Evolutionary conservation across 805 yeast species (phyloP), one percentile per base, ranked within the genome.

Genomic region (Cyberlindnera suaveolens): DNA sequence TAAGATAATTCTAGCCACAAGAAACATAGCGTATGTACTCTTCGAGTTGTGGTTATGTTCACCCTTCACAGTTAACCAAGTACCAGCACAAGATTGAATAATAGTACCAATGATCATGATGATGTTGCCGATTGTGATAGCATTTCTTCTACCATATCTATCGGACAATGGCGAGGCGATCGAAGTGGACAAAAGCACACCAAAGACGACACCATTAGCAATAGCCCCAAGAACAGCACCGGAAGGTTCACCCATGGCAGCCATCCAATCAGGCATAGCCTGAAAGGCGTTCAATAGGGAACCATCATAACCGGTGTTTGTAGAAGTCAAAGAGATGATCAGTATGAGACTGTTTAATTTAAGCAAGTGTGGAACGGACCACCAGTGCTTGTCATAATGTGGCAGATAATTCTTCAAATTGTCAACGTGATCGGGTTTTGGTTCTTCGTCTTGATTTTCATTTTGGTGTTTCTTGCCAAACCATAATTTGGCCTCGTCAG

Each of bases 241-340:
- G 6, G 57, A 44, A 14, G 74, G 74, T 34, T 61, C 44, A 32
- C 67, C 66, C 55, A 74, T 65, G 32, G 61, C 63, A 6, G 52
- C 44, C 43, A 57, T 56, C 76, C 78, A 76, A 27, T 56, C 53
- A 1, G 55, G 46, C 51, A 72, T 63, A 8, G 74, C 59, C 51
- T 75, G 80, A 47, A 75, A 63, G 32, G 77, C 76, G 49, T 75
- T 75, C 52, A 75, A 58, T 66, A 75, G 62, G 14, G 72, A 67
- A 46, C 73, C 74, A 57, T 72, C 77, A 47, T 65, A 72, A 46
- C 77, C 76, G 35, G 64, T 68, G 49, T 71, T 72, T 39, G 77
- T 68, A 10, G 79, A 68, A 20, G 75, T 64, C 34, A 74, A 57
- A 19, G 76, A 66, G 43, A 68, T 62, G 26, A 72, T 58, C 34